phyloP scores from a whole-genome alignment of 2,329 filamentous ascomycete species.

The Drechslerella coelobrocha region DNA sequence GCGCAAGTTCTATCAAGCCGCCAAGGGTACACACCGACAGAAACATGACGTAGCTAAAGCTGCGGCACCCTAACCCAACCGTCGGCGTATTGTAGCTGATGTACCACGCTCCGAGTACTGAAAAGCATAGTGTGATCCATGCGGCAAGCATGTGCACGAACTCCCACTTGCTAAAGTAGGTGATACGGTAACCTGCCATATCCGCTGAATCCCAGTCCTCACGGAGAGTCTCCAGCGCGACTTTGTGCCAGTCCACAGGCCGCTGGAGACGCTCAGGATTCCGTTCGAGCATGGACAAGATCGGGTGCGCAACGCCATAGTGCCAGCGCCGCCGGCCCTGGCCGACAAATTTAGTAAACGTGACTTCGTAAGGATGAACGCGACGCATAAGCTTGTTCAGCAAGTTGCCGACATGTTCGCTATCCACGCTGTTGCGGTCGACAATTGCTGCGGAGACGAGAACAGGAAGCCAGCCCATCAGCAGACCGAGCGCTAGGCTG shows the following conservation, averaged over 20 bases:
- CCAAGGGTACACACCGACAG: constrained; percentile 56
- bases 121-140: constrained; percentile 57
- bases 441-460: constrained; percentile 61
- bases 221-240: constrained; percentile 16
- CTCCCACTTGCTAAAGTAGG: constrained; percentile 61
- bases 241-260: constrained; percentile 30
- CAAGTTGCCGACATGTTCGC: constrained; percentile 58
- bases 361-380: constrained; percentile 53
- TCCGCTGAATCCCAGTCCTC: constrained; percentile 20
- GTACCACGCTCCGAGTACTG: constrained; percentile 59
- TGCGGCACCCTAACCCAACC: constrained; percentile 60
- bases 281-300: constrained; percentile 56
- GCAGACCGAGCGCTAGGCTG: constrained; percentile 60
- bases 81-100: constrained; percentile 61
- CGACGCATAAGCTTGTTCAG: constrained; percentile 58
- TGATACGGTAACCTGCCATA: constrained; percentile 56
- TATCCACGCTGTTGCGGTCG: constrained; percentile 61
- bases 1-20: constrained; percentile 57
- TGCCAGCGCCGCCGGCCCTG: constrained; percentile 59
- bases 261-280: constrained; percentile 15
- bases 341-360: constrained; percentile 59
- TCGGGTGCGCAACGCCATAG: constrained; percentile 60
- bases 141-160: constrained; percentile 59
- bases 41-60: constrained; percentile 61
- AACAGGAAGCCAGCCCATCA: constrained; percentile 61